Percentiles rank a stretch among this genome's conserved stretches.
Evolutionary conservation across 1,284 basidiomycete genomes (phyloP).

Genomic region (Cystobasidium sp.): DNA sequence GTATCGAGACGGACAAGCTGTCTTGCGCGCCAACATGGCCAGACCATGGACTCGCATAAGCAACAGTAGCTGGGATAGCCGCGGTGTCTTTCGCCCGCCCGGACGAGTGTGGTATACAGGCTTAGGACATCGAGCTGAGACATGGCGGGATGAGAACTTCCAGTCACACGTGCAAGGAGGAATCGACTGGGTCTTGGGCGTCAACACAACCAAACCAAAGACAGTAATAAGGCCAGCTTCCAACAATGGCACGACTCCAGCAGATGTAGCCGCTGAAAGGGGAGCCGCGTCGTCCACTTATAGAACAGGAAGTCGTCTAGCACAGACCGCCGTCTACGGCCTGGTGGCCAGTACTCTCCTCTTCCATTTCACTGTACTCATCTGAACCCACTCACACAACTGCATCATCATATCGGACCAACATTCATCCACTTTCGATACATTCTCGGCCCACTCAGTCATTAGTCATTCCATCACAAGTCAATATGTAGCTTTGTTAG

Average conservation of each 20-base stretch:
- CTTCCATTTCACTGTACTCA: not conserved
- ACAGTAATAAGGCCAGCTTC: not conserved
- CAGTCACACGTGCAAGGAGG: constrained; percentile 37
- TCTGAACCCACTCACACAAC: not conserved
- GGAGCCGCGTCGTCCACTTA: not conserved
- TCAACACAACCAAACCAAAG: constrained; percentile 28
- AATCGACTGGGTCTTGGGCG: constrained; percentile 38
- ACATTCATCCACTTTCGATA: not conserved
- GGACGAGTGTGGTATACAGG: constrained; percentile 42
- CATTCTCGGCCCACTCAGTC: not conserved
- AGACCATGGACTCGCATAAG: constrained; percentile 30
- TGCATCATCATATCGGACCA: too few species aligned
- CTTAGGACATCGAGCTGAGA: constrained; percentile 32
- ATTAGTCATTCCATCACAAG: not conserved
- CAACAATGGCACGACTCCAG: not conserved
- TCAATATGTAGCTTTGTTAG: constrained; percentile 1
- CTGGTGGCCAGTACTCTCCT: constrained; percentile 10
- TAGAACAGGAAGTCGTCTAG: not conserved
- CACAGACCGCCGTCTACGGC: not conserved
- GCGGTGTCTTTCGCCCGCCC: constrained; percentile 28
- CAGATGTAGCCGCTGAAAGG: not conserved
- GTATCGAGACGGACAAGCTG: constrained; percentile 37
- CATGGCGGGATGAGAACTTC: constrained; percentile 40
- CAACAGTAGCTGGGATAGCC: constrained; percentile 17
- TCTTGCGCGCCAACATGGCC: constrained; percentile 27